Percentiles rank a stretch among this genome's conserved stretches.
Conservation (phyloP, 345 rosid species). For the Eucalyptus sideroxylon region DNA sequence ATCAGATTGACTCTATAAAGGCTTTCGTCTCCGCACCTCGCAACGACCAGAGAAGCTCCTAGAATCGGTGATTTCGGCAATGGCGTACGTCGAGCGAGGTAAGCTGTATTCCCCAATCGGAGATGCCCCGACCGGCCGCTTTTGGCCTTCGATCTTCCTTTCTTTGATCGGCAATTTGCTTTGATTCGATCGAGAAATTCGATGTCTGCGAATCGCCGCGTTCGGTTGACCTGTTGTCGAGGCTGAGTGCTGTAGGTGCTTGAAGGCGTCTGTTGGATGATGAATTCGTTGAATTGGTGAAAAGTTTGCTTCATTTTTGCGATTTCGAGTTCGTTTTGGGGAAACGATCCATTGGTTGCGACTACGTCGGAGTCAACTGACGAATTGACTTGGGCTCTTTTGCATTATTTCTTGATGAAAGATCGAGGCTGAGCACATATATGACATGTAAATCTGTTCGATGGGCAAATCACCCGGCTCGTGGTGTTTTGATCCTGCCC, state of each 20-base stretch:
- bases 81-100: neutral
- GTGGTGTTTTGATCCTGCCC: neutral
- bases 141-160: neutral
- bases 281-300: neutral
- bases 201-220: neutral
- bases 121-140: neutral
- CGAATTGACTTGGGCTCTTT: neutral
- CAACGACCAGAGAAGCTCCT: neutral
- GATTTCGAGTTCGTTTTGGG: neutral
- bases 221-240: neutral
- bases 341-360: neutral
- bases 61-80: neutral
- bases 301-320: neutral
- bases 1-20: neutral
- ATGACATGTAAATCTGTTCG: neutral
- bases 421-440: neutral
- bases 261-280: neutral
- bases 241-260: neutral
- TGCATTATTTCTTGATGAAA: neutral
- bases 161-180: neutral
- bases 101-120: neutral
- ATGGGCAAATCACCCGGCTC: neutral
- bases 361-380: neutral
- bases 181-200: neutral
- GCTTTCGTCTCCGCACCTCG: neutral